Evolutionary conservation across 441 rosid species (phyloP), one percentile per base, ranked within the genome.

Genomic region (Jatropha multifida): DNA sequence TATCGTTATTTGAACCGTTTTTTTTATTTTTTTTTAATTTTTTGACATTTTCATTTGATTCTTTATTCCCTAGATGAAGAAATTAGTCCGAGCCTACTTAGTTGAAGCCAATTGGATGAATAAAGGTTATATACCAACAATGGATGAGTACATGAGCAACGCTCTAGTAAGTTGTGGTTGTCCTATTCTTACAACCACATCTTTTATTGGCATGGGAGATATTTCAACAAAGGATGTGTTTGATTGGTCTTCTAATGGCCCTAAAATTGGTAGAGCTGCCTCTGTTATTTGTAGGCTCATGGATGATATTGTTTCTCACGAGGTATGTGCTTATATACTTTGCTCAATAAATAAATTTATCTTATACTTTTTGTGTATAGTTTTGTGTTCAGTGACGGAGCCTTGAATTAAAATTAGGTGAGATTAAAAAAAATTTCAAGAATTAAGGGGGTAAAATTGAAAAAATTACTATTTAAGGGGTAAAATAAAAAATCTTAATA

Each of bases 71-170:
- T 23, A 81, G 79, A 72, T 78, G 75, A 78, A 81, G 65, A 71
- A 40, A 38, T 37, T 48, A 18, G 63, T 59, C 0, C 51, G 17
- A 27, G 55, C 70, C 40, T 75, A 75, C 18, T 49, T 54, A 7
- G 77, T 55, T 14, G 81, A 81, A 71, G 59, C 81, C 4, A 68
- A 68, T n/a, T 72, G 79, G 77, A 38, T 68, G 32, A 38, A 68
- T 9, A 59, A 58, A 18, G 13, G 56, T 3, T 64, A 72, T 60
- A 9, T 49, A 27, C 76, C 81, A 14, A 65, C 77, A 7, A 41
- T 82, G 18, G 83, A 81, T 10, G 84, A 80, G 48, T 82, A 82
- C 56, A 52, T 80, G 76, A 14, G 11, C 38, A 72, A 17, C 7
- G 69, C 72, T 2, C 4, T 74, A 0, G 11, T 70, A 1, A n/a